Evolutionary conservation across 2,329 filamentous ascomycete genomes (phyloP).

Genomic region (Ophiostoma himal-ulmi): DNA sequence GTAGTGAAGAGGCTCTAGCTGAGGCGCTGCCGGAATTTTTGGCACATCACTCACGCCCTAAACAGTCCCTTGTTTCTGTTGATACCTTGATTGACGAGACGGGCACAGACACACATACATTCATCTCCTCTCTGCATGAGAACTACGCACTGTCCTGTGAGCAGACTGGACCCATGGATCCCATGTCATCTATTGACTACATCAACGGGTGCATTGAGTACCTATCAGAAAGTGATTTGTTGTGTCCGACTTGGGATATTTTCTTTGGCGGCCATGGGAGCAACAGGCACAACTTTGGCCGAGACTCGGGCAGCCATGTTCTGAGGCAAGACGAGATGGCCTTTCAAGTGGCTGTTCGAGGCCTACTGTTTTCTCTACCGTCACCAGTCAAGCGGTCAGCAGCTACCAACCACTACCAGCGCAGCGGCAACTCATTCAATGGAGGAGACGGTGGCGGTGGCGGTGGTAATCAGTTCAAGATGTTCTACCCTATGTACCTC

Average conservation of each 20-base stretch:
- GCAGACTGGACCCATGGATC: slow-evolving; percentile 43
- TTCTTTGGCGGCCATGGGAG: slow-evolving; percentile 56
- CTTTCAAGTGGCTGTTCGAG: slow-evolving; percentile 84
- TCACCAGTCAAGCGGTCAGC: slow-evolving; percentile 72
- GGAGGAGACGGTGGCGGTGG: slow-evolving; percentile 34
- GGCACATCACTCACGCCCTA: slow-evolving; percentile 52
- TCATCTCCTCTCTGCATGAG: slow-evolving; percentile 44
- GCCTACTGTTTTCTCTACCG: slow-evolving; percentile 77
- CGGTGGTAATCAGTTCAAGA: slow-evolving; percentile 64
- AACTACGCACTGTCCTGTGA: slow-evolving; percentile 87
- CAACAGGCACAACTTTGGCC: slow-evolving; percentile 37
- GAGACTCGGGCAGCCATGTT: slow-evolving; percentile 61
- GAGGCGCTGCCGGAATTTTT: slow-evolving; percentile 58
- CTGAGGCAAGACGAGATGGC: slow-evolving; percentile 89
- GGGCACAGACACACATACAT: slow-evolving; percentile 71
- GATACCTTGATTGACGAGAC: slow-evolving; percentile 86
- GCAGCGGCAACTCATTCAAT: slow-evolving; percentile 17
- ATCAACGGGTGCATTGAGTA: slow-evolving; percentile 80
- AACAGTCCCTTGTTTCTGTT: slow-evolving; percentile 58
- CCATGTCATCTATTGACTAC: slow-evolving; percentile 63
- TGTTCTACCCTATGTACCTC: slow-evolving; percentile 85
- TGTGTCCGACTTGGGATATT: slow-evolving; percentile 66
- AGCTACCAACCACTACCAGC: slow-evolving; percentile 35
- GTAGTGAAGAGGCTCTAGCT: slow-evolving; percentile 37
- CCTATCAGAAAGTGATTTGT: slow-evolving; percentile 80